Base-by-base conservation (phyloP, 805 yeast species). In the Cyberlindnera sargentensis region DNA sequence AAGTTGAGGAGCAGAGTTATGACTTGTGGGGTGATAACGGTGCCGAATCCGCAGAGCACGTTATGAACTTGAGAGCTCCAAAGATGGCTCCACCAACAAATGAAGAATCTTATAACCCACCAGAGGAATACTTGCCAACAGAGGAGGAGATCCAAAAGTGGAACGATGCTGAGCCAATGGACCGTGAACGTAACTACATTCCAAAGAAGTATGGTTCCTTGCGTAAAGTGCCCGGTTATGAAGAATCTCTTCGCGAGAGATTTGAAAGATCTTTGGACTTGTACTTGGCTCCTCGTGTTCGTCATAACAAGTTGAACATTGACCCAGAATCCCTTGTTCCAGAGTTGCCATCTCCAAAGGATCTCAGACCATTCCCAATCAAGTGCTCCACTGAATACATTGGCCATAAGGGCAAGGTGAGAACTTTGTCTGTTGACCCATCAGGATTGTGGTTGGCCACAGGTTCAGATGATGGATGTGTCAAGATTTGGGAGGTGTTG, bases 301-400 rank as follows among this genome's bases (percentile, higher is more conserved):
- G 96, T 59, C 87, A 81, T 56, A 83, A 86, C 63, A 89, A 89
- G 65, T 73, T 89, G 59, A 84, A 90, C 62, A 88, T 93, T 56
- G 98, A 93, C 57, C 98, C 99, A 6, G 98, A 93, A 52, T 84
- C 95, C 34, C 76, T 93, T 59, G 82, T 93, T 53, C 99, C 99
- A 8, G 95, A 93, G 58, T 75, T 93, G 53, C 99, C 99, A 34
- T 86, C 96, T 24, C 99, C 99, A 47, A 82, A 88, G 65, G 99
- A 93, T 65, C 73, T 93, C 56, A 80, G 95, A 64, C 99, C 99
- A 15, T 93, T 93, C 82, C 99, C 99, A 40, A 85, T 89, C 57
- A 78, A 80, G 58, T 80, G 93, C 53, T 84, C 97, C 3, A 89
- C 95, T 4, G 66, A 80, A 2, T 91, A 78, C 62, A 73, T 73